Evolutionary conservation across 2,329 filamentous ascomycete species (phyloP), one percentile per base, ranked within the genome.

Genomic region (Alternaria sp.): DNA sequence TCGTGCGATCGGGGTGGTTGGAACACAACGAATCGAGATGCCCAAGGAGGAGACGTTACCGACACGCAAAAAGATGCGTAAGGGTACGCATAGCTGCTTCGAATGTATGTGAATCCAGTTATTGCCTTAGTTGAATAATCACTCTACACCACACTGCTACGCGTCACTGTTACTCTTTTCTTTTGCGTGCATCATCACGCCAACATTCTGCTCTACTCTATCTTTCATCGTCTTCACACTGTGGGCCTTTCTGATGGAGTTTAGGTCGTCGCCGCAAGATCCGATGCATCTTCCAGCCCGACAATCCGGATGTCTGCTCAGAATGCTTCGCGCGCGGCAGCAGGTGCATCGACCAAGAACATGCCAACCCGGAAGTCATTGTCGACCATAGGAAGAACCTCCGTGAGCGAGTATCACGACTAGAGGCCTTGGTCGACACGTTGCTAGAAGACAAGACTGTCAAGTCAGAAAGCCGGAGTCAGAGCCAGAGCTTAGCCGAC

Each of bases 221-320:
- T 43, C 40, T 30, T 26, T 26, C 25, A 6, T 30, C 12, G 25
- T 23, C 9, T 13, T 21, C 23, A 23, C 45, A 32, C 23, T 56
- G 13, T 50, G 23, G 23, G 45, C 19, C 25, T 36, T 46, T 69
- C 77, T 79, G 65, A 80, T 68, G 8, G 17, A 50, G 23, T 45
- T 32, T 55, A 79, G 85, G 84, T 61, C 81, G 83, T 44, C 81
- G 84, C 40, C 81, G 84, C 54, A 86, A 85, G 73, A 83, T 85
- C 26, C 79, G 81, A 56, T 86, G 84, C 71, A 81, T 83, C 55
- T 84, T 79, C 59, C 74, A 75, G 25, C 63, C 75, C n/a, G 78
- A 79, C 40, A 80, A 77, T 54, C 76, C 78, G 12, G 71, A 77
- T 23, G 71, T 79, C 55, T 86, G 83, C 69, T 80, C 79, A 28